Conservation (phyloP, 805 yeast species). For the Wickerhamiella hasegawae region DNA sequence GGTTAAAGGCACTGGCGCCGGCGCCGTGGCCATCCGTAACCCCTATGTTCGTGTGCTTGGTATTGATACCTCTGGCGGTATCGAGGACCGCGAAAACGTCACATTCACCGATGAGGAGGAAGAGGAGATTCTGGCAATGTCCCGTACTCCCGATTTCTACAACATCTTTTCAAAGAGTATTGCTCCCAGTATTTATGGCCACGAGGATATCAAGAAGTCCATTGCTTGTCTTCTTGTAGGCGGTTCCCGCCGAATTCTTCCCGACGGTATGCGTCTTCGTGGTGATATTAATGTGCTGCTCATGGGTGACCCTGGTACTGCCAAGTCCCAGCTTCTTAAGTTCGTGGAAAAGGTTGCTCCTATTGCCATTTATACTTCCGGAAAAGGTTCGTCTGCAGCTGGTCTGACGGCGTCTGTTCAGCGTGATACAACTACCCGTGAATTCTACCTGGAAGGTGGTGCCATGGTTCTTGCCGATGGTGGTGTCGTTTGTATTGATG, state of each 20-base stretch:
- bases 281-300: conserved; percentile 91
- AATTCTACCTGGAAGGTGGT: conserved; percentile 95
- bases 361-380: conserved; percentile 89
- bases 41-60: conserved; percentile 85
- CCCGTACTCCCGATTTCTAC: conserved; percentile 72
- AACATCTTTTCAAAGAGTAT: conserved; percentile 74
- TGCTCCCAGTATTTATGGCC: conserved; percentile 95
- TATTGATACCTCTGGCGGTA: conserved; percentile 67
- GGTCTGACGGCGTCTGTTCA: conserved; percentile 98
- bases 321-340: conserved; percentile 88
- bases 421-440: conserved; percentile 70
- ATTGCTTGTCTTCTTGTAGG: conserved; percentile 86
- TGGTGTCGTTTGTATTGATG: conserved; percentile 98
- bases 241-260: conserved; percentile 80
- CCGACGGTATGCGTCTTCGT: conserved; percentile 92
- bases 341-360: conserved; percentile 93
- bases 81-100: conserved; percentile 40
- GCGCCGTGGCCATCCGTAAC: conserved; percentile 73
- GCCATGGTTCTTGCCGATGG: conserved; percentile 99
- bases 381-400: conserved; percentile 98
- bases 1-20: conserved; percentile 26
- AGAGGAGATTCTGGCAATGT: conserved; percentile 68
- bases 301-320: conserved; percentile 98
- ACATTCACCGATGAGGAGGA: conserved; percentile 86
- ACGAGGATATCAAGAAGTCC: conserved; percentile 81